Conservation (phyloP, 78 protist species). For the Dictyostelium intermedium region DNA sequence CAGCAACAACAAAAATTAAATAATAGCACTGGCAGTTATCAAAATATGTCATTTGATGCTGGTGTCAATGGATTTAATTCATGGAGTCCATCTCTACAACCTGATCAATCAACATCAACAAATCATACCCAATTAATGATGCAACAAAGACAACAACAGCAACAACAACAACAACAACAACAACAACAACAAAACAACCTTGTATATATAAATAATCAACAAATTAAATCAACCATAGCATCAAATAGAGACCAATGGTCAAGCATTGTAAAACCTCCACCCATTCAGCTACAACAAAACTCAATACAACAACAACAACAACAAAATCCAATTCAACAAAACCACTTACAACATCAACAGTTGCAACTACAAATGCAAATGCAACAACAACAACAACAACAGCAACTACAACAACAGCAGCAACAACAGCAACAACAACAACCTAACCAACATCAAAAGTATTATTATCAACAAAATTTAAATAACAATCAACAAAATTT, state of each 20-base stretch:
- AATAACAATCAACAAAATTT: constrained; percentile 53
- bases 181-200: background rate
- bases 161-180: background rate
- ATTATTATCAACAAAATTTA: background rate
- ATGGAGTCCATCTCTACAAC: background rate
- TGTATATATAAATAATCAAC: background rate
- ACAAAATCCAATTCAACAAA: background rate
- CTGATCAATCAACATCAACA: constrained; percentile 6
- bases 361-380: background rate
- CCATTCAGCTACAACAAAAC: background rate
- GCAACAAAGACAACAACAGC: background rate
- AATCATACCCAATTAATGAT: background rate
- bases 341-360: background rate
- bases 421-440: background rate
- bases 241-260: background rate
- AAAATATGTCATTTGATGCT: constrained; percentile 3
- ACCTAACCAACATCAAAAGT: background rate
- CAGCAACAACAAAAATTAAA: background rate
- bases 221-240: background rate
- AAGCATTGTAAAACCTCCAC: background rate
- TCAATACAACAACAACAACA: background rate
- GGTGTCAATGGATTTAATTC: background rate
- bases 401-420: background rate
- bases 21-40: background rate
- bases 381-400: background rate